phyloP scores from a whole-genome alignment of 1,284 basidiomycete species.

The Irpex sp. region DNA sequence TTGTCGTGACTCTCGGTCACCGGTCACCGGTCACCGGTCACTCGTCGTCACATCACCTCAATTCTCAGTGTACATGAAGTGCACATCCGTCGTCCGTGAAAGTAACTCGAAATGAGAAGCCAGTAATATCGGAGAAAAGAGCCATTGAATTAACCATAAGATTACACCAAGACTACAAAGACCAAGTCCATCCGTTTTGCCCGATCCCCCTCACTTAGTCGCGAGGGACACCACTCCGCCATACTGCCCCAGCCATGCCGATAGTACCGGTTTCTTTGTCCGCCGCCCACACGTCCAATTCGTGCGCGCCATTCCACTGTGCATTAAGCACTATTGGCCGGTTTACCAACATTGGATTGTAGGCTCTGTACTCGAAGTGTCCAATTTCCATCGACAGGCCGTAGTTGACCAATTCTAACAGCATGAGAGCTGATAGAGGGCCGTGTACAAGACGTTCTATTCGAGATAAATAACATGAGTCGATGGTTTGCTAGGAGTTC shows the following conservation, averaged over 20 bases:
- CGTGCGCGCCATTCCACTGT: constrained; percentile 32
- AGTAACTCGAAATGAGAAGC: too few species aligned
- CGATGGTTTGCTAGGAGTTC: neutral
- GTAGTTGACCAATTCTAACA: constrained; percentile 55
- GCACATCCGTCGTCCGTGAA: too few species aligned
- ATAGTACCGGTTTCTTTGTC: constrained; percentile 48
- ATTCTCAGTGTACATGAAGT: too few species aligned
- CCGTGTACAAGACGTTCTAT: constrained; percentile 79
- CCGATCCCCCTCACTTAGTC: neutral
- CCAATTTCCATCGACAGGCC: constrained; percentile 42
- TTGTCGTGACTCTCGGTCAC: neutral
- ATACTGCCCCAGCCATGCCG: constrained; percentile 56
- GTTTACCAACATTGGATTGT: constrained; percentile 70
- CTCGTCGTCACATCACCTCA: too few species aligned
- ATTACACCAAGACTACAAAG: neutral
- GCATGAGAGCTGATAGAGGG: constrained; percentile 74
- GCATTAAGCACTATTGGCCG: constrained; percentile 54
- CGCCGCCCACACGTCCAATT: constrained; percentile 27
- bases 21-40: too few species aligned
- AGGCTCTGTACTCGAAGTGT: constrained; percentile 70
- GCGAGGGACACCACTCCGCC: neutral
- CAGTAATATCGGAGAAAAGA: too few species aligned
- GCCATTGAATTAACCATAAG: neutral
- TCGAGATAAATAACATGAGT: neutral
- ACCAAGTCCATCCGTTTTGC: neutral